phyloP scores from a whole-genome alignment of 371 early-diverging fungal species.

The Syncephalastrum sp. region DNA sequence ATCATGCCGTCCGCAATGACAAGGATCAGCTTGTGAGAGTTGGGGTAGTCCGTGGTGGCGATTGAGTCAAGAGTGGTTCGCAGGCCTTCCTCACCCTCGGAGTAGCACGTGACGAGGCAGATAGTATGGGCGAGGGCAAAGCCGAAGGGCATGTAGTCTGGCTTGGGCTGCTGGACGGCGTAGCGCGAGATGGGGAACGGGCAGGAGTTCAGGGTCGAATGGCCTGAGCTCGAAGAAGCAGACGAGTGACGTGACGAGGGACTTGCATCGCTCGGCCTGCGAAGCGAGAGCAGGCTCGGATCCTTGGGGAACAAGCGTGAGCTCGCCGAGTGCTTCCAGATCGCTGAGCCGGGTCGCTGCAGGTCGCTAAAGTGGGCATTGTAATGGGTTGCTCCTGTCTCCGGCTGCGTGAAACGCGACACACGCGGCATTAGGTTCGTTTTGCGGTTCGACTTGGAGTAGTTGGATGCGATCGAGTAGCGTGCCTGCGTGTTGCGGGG shows the following conservation, averaged over 20 bases:
- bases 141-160: slow-evolving; percentile 63
- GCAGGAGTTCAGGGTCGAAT: slow-evolving; percentile 20
- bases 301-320: slow-evolving; percentile 9
- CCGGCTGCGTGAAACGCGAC: slow-evolving; percentile 45
- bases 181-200: slow-evolving; percentile 41
- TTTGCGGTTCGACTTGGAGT: slow-evolving; percentile 4
- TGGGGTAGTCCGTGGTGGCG: slow-evolving; percentile 49
- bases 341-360: slow-evolving; percentile 24
- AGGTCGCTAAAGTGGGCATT: slow-evolving; percentile 12
- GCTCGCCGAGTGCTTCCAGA: slow-evolving; percentile 36
- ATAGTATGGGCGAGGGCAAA: slow-evolving; percentile 73
- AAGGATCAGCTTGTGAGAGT: slow-evolving; percentile 29
- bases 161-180: slow-evolving; percentile 46
- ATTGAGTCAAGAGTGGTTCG: slow-evolving; percentile 95
- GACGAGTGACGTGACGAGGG: slow-evolving; percentile 41
- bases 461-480: slow-evolving; percentile 1
- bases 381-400: slow-evolving; percentile 42
- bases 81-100: slow-evolving; percentile 89
- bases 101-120: slow-evolving; percentile 86
- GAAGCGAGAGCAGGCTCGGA: slow-evolving; percentile 17
- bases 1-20: slow-evolving; percentile 53
- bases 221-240: slow-evolving; percentile 22
- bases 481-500: slow-evolving; percentile 19
- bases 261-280: slow-evolving; percentile 22
- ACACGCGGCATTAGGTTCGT: slow-evolving; percentile 38